These are phyloP conservation scores for Epipyxis sp. DNA, from an alignment of 108 stramenopile genomes.

Conservation along the genomic window DNA sequence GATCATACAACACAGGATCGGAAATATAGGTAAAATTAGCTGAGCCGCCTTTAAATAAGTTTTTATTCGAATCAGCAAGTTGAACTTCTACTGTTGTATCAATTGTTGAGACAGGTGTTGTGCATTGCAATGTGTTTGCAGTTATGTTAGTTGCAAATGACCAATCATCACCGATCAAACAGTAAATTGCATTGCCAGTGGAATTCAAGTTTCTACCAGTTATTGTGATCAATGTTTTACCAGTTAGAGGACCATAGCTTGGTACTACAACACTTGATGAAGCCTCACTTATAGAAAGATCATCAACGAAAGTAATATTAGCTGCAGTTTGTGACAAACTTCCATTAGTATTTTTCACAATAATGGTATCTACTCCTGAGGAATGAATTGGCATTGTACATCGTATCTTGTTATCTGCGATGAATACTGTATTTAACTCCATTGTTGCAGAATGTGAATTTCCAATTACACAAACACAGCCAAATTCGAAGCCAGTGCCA, in stretches of 20 bases:
- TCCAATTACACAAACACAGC: too few species aligned
- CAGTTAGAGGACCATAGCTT: slow-evolving; percentile 14
- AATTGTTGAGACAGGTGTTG: neutral
- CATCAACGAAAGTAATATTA: neutral
- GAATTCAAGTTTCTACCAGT: neutral
- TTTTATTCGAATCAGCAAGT: neutral
- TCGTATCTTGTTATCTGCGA: too few species aligned
- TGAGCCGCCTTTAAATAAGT: neutral
- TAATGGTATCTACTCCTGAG: neutral
- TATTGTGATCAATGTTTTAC: slow-evolving; percentile 11
- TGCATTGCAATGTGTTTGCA: neutral
- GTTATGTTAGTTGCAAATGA: neutral
- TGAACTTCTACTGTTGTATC: neutral
- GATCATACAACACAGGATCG: slow-evolving; percentile 7
- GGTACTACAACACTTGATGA: neutral
- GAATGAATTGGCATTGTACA: neutral
- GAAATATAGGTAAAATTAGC: slow-evolving; percentile 15
- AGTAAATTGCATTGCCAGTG: neutral
- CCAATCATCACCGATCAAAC: slow-evolving; percentile 32
- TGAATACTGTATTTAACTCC: too few species aligned
- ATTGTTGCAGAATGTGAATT: too few species aligned
- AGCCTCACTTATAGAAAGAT: neutral
- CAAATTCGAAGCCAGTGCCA: too few species aligned
- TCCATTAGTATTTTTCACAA: neutral
- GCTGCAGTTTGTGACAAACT: neutral